phyloP scores from a whole-genome alignment of 768 basidiomycete species.

The Mycena filopes region DNA sequence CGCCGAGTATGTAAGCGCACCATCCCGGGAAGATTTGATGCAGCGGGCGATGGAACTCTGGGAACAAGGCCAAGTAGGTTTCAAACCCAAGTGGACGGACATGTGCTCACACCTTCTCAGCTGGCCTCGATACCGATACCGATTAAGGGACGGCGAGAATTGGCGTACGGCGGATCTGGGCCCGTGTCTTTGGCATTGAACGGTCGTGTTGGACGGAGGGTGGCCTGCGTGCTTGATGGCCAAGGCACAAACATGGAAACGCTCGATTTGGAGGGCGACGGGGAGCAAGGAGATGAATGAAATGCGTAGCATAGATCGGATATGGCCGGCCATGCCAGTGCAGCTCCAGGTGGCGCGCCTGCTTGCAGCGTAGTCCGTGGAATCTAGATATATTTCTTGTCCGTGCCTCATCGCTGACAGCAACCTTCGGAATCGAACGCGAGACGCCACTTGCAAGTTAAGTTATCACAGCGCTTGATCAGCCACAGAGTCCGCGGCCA shows the following conservation, averaged over 20 bases:
- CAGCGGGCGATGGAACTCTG: slow-evolving; percentile 62
- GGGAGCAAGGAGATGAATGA: slow-evolving; percentile 52
- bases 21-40: slow-evolving; percentile 76
- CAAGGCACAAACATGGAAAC: slow-evolving; percentile 74
- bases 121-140: slow-evolving; percentile 57
- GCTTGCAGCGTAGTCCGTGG: slow-evolving; percentile 27
- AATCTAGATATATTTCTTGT: slow-evolving; percentile 22
- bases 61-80: slow-evolving; percentile 73
- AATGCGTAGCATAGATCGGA: slow-evolving; percentile 34
- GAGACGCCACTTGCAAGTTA: slow-evolving; percentile 51
- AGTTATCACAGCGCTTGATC: slow-evolving; percentile 51
- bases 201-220: slow-evolving; percentile 76
- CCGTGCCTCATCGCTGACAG: slow-evolving; percentile 30
- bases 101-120: slow-evolving; percentile 54
- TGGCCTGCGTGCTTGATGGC: slow-evolving; percentile 78
- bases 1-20: slow-evolving; percentile 61
- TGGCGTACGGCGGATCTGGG: slow-evolving; percentile 63
- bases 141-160: slow-evolving; percentile 66
- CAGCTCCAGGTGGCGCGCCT: slow-evolving; percentile 20
- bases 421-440: slow-evolving; percentile 54
- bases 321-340: slow-evolving; percentile 12
- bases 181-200: slow-evolving; percentile 75
- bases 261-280: slow-evolving; percentile 81
- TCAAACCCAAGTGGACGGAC: slow-evolving; percentile 36
- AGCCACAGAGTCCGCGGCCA: slow-evolving; percentile 48